Evolutionary conservation across 2,329 filamentous ascomycete species (phyloP).

Genomic region (Colletotrichum karsti): DNA sequence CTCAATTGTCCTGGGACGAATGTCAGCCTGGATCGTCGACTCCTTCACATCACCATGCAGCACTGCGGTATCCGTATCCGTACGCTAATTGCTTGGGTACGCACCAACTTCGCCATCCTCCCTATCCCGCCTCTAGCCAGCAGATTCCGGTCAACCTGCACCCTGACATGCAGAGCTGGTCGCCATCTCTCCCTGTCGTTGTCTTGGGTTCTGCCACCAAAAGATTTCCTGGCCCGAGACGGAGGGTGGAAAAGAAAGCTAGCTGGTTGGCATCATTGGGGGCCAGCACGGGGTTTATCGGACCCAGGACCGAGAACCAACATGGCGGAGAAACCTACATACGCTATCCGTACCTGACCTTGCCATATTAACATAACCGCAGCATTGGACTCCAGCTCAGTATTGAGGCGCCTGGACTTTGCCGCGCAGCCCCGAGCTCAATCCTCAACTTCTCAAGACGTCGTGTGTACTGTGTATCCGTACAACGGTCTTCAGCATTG

Average conservation of each 20-base stretch:
- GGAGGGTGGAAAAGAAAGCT: background rate
- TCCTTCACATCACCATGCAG: background rate
- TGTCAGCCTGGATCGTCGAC: slow-evolving; percentile 18
- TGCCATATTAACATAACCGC: background rate
- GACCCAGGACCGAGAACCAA: slow-evolving; percentile 11
- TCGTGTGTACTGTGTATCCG: background rate
- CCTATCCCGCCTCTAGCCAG: background rate
- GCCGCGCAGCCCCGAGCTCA: background rate
- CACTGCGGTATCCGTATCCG: too few species aligned
- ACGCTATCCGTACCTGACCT: background rate
- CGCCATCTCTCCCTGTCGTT: background rate
- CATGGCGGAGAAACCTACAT: slow-evolving; percentile 17
- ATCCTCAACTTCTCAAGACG: background rate
- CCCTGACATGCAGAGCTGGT: slow-evolving; percentile 5
- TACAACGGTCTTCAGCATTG: background rate
- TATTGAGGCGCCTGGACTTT: background rate
- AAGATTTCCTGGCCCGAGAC: background rate
- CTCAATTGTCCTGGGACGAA: slow-evolving; percentile 5
- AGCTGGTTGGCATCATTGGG: background rate
- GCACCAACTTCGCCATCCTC: background rate
- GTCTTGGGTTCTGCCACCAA: background rate
- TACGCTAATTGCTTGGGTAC: too few species aligned
- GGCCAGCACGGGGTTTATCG: background rate
- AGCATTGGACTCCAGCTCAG: background rate
- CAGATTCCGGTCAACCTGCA: background rate